These are phyloP conservation scores for Vicia villosa DNA, from an alignment of 306 rosid genomes.

Conservation along the genomic window DNA sequence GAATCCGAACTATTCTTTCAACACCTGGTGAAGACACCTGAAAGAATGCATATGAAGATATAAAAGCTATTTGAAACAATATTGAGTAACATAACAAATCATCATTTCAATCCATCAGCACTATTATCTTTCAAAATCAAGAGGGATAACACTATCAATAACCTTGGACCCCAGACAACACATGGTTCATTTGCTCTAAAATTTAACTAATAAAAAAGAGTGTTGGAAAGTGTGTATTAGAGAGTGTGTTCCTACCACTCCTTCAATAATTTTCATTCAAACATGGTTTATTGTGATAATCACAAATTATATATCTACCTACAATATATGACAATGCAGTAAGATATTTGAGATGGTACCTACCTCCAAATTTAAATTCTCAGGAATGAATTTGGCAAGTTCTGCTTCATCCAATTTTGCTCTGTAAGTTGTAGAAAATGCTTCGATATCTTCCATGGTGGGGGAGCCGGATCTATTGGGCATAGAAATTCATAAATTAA, in stretches of 20 bases:
- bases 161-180: not conserved
- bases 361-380: constrained; percentile 82
- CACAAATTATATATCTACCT: constrained; percentile 18
- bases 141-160: constrained; percentile 6
- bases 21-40: constrained; percentile 99
- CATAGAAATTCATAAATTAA: constrained; percentile 32
- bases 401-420: constrained; percentile 80
- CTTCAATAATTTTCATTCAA: constrained; percentile 23
- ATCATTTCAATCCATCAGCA: constrained; percentile 3
- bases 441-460: constrained; percentile 80
- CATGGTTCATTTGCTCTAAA: constrained; percentile 13
- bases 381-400: constrained; percentile 77
- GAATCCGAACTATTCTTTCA: constrained; percentile 79
- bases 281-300: constrained; percentile 6
- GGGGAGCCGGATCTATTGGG: constrained; percentile 90
- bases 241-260: no score
- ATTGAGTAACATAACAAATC: constrained; percentile 8
- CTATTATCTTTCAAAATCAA: constrained; percentile 8
- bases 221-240: no score
- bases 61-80: not conserved
- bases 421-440: constrained; percentile 72
- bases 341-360: constrained; percentile 52
- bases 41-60: constrained; percentile 34
- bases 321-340: constrained; percentile 10
- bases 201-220: not conserved